These are phyloP conservation scores for Scedosporium boydii DNA, from an alignment of 2,329 filamentous ascomycete genomes.

Conservation along the genomic window DNA sequence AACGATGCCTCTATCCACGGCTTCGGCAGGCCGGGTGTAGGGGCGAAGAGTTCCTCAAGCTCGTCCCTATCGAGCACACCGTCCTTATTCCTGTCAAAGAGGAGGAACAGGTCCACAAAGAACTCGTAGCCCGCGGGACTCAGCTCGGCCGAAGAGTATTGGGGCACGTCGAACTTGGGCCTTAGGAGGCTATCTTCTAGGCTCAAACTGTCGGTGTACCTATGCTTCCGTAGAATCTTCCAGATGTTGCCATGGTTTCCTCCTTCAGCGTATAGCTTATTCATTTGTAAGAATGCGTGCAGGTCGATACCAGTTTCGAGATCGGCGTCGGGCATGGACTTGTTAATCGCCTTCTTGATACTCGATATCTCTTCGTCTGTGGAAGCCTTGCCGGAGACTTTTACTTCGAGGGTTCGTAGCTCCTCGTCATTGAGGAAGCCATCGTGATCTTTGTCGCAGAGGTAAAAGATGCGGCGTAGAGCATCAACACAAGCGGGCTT, in stretches of 20 bases:
- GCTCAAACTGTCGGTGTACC: conserved; percentile 92
- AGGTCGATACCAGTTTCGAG: conserved; percentile 67
- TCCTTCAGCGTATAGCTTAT: conserved; percentile 95
- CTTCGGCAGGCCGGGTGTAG: conserved; percentile 77
- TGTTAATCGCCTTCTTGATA: conserved; percentile 80
- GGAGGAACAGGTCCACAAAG: conserved; percentile 90
- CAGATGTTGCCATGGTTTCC: conserved; percentile 96
- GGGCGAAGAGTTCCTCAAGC: conserved; percentile 77
- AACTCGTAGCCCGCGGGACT: conserved; percentile 93
- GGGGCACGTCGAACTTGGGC: conserved; percentile 88
- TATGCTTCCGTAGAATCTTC: conserved; percentile 90
- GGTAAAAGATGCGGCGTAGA: conserved; percentile 82
- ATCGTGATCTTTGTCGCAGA: conserved; percentile 94
- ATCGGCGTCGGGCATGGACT: conserved; percentile 52
- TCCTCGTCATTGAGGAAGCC: conserved; percentile 84
- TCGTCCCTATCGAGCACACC: conserved; percentile 84
- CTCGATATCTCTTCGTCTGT: conserved; percentile 74
- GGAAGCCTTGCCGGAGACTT: conserved; percentile 84
- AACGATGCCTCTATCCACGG: conserved; percentile 88
- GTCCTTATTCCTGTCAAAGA: conserved; percentile 97
- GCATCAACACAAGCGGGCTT: conserved; percentile 87
- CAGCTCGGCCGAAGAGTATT: conserved; percentile 84
- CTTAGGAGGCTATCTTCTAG: conserved; percentile 85
- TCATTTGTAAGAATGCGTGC: conserved; percentile 77
- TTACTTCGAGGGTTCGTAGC: conserved; percentile 81